Evolutionary conservation across 768 basidiomycete species (phyloP), one percentile per base, ranked within the genome.

Genomic region (Boletus coccyginus): DNA sequence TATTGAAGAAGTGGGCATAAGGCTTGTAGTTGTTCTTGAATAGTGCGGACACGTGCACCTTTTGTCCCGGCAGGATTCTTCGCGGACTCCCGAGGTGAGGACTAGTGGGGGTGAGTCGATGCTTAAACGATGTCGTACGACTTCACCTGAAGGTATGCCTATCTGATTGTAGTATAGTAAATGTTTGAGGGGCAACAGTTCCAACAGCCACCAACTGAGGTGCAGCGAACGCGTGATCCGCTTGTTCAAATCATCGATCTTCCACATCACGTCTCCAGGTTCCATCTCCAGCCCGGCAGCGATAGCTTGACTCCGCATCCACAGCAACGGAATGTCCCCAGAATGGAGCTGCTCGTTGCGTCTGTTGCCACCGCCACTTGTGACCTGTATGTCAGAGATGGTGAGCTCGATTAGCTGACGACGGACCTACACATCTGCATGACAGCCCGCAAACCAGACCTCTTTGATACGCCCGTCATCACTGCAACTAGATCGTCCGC

Each of bases 361-460:
- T 43, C 69, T 59, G n/a, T 70, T 65, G 21, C 69, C 69, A 16
- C 68, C 70, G 2, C 70, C 70, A 1, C 66, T 71, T 43, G 21
- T 29, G 41, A 45, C 24, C 17, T 7, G 9, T 7, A 38, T 12
- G 46, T 70, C 41, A 59, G 51, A 19, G 21, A 45, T 35, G 32
- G 2, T 13, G 38, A 42, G 17, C 14, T 11, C 9, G 7, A 35
- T 33, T 4, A 21, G 6, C 3, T 12, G 5, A 42, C n/a, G 4
- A 27, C 0, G 9, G 17, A 68, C 74, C 16, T 59, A 76, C 76
- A 76, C 63, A 48, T 77, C 76, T 0, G 73, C 71, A 58, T 77
- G 75, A 50, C 56, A 56, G 5, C 76, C 77, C 1, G 74, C 65
- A 59, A 78, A 77, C 77, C 77, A 78, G 24, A 77, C 74, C 46